phyloP scores from a whole-genome alignment of 2,329 filamentous ascomycete species.

The Epichloe hybrida region DNA sequence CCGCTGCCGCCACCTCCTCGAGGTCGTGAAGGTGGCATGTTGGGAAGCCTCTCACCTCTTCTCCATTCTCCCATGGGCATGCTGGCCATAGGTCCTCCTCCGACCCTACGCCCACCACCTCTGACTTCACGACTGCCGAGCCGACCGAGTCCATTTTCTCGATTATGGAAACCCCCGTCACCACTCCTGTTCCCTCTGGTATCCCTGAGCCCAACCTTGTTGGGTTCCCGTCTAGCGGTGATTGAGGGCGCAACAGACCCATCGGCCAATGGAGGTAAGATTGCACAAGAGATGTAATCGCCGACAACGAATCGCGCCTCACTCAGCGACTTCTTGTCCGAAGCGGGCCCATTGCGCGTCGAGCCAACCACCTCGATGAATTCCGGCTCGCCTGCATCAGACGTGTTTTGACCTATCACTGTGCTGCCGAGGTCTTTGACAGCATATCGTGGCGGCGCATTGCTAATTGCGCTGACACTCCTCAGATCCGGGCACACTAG shows the following conservation, averaged over 20 bases:
- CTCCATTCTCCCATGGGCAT: constrained; percentile 49
- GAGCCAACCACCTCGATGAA: constrained; percentile 21
- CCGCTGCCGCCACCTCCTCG: constrained; percentile 14
- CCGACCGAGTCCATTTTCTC: constrained; percentile 19
- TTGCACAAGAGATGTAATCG: constrained; percentile 74
- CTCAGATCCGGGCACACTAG: constrained; percentile 69
- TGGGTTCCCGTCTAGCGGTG: constrained; percentile 16
- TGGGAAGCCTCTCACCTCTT: constrained; percentile 49
- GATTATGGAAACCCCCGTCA: constrained; percentile 13
- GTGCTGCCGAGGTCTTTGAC: constrained; percentile 75
- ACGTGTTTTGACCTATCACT: constrained; percentile 51
- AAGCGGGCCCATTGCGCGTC: constrained; percentile 37
- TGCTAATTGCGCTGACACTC: constrained; percentile 14
- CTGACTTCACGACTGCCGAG: constrained; percentile 23
- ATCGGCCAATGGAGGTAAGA: constrained; percentile 61
- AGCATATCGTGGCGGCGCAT: constrained; percentile 43
- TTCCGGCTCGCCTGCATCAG: constrained; percentile 27
- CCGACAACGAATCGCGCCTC: constrained; percentile 77
- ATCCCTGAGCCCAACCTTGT: constrained; percentile 2
- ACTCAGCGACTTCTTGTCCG: constrained; percentile 61
- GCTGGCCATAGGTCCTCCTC: constrained; percentile 21
- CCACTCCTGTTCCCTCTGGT: constrained; percentile 13
- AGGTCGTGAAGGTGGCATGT: constrained; percentile 25
- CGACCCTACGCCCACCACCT: constrained; percentile 25
- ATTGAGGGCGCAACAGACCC: constrained; percentile 58